Conservation (phyloP, 2,329 filamentous ascomycete species). For the Beauveria rudraprayagi region DNA sequence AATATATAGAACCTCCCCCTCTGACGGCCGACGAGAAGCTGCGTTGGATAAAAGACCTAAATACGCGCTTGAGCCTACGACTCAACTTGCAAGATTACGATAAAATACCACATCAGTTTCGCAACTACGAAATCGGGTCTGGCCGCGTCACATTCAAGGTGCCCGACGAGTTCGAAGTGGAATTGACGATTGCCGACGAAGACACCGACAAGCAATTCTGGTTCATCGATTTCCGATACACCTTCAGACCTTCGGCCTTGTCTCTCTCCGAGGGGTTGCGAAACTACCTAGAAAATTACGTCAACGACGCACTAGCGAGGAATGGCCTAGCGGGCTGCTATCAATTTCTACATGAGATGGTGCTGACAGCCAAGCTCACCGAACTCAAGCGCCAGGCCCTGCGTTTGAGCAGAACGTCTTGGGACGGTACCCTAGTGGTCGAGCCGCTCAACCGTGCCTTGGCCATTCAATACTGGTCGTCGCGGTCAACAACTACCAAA, state of each 20-base stretch:
- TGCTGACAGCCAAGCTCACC: constrained; percentile 83
- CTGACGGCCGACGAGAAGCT: constrained; percentile 65
- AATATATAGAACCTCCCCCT: constrained; percentile 66
- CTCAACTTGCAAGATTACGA: constrained; percentile 80
- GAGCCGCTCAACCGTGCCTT: constrained; percentile 75
- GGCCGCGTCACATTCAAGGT: constrained; percentile 89
- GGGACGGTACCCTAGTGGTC: constrained; percentile 70
- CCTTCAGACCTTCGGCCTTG: constrained; percentile 62
- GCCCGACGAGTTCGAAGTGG: constrained; percentile 79
- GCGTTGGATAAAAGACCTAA: constrained; percentile 69
- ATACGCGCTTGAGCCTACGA: constrained; percentile 73
- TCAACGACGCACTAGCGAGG: constrained; percentile 62
- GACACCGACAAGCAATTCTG: constrained; percentile 78
- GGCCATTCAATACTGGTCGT: constrained; percentile 85
- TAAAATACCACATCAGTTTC: constrained; percentile 64
- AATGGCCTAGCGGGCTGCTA: constrained; percentile 76
- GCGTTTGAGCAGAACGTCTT: constrained; percentile 60
- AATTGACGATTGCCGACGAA: constrained; percentile 84
- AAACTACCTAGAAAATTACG: constrained; percentile 56
- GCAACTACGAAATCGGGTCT: constrained; percentile 67
- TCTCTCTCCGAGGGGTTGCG: constrained; percentile 56
- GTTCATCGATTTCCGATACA: constrained; percentile 85
- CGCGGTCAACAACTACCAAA: constrained; percentile 49
- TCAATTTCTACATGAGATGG: constrained; percentile 76
- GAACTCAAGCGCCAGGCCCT: constrained; percentile 71